Conservation (phyloP, 2,329 filamentous ascomycete species). For the Geosmithia putterillii region DNA sequence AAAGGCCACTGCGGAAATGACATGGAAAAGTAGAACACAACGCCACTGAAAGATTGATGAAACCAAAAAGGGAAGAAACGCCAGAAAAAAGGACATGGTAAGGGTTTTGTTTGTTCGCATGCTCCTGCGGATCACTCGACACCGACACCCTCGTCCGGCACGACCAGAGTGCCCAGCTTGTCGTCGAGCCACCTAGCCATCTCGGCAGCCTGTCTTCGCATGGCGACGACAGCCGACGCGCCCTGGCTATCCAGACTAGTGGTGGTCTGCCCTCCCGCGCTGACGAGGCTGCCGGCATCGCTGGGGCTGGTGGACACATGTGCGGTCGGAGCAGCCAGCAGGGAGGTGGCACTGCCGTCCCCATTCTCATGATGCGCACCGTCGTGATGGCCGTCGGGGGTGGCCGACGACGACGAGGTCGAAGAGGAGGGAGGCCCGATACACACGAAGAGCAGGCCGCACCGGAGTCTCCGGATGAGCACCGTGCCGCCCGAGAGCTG, state of each 20-base stretch:
- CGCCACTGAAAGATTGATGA: too few species aligned
- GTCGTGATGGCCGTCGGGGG: constrained; percentile 16
- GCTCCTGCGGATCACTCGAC: constrained; percentile 9
- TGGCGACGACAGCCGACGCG: constrained; percentile 33
- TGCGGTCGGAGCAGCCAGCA: constrained; percentile 5
- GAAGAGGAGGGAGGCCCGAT: constrained; percentile 29
- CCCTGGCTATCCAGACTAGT: constrained; percentile 24
- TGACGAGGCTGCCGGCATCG: constrained; percentile 33
- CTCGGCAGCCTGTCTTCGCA: constrained; percentile 45
- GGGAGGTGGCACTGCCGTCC: background rate
- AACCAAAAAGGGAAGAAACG: too few species aligned
- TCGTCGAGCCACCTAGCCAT: constrained; percentile 47
- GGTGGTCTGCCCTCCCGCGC: constrained; percentile 30
- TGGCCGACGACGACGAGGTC: constrained; percentile 3
- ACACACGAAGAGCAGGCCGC: constrained; percentile 50
- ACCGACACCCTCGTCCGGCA: constrained; percentile 39
- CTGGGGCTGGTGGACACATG: constrained; percentile 15
- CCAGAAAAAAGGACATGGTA: background rate
- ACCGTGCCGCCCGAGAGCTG: constrained; percentile 47
- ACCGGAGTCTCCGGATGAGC: constrained; percentile 43
- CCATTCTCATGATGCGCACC: background rate
- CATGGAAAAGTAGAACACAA: too few species aligned
- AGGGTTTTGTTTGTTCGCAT: background rate
- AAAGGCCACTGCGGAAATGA: too few species aligned
- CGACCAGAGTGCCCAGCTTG: constrained; percentile 38